Evolutionary conservation across 2,329 filamentous ascomycete genomes (phyloP), one percentile per base, ranked within the genome.

Genomic region (Cladosporium sp.): DNA sequence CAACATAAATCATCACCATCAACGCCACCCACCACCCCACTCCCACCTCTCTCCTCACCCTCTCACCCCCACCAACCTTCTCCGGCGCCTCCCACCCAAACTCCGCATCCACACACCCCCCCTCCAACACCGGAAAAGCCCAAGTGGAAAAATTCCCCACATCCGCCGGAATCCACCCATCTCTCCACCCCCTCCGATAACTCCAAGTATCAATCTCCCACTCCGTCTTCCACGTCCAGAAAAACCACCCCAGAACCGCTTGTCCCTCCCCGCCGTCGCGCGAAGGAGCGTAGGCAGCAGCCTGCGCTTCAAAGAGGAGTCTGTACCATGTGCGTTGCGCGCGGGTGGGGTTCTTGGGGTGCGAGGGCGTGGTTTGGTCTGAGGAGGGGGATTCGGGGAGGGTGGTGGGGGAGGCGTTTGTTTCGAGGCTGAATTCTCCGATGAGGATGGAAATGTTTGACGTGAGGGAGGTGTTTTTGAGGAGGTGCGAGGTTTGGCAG

Each of bases 171-270:
- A 60, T 59, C 43, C 56, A 60, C 1, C 51, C 50, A 9, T 56
- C 40, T 8, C 29, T n/a, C 33, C 57, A 16, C 3, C 57, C 57
- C 8, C 48, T 38, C 11, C 53, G 43, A 30, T 59, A 60, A 7
- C 53, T 56, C 57, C 57, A 60, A 12, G 57, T 50, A 30, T 56
- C 56, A 15, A 59, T 59, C 32, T 60, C 54, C 45, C 54, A 56
- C 33, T 60, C 56, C 4, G 56, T 60, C 47, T 59, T 57, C 57
- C 57, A 60, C 13, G 58, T 43, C 57, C 57, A 60, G 45, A 51
- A 56, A 43, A 49, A 55, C 57, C 57, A 60, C 3, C 57, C 57
- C 8, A 55, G 52, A 15, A 41, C 33, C 7, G 52, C n/a, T 16
- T 43, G 41, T n/a, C 25, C 20, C 8, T 11, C 11, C n/a, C n/a